Evolutionary conservation across 352 stramenopile species (phyloP), one percentile per base, ranked within the genome.

Genomic region (Globisporangium recalcitrans): DNA sequence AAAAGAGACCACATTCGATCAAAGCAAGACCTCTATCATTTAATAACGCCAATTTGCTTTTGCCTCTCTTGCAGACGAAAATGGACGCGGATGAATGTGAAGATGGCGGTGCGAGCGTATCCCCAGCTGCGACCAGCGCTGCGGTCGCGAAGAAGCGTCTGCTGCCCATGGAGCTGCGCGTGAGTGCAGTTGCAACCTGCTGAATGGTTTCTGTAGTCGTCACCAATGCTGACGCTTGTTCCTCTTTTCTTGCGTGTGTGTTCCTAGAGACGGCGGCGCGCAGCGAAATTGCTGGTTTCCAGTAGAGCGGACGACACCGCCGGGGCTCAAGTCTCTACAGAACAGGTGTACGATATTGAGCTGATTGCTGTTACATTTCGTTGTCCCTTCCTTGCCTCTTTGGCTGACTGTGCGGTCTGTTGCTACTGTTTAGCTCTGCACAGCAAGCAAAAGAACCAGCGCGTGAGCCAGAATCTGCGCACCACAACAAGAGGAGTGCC

Each of bases 141-240:
- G 49, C 48, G 26, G 59, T 54, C 49, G 69, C 57, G 32, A 87
- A 85, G 68, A 88, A 87, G 71, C 71, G 82, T 9, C 63, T 91
- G 22, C 67, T 91, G 44, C 82, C 82, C 1, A 91, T 80, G 75
- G 82, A 91, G 31, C 49, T 91, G 60, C 76, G 82, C 54, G 82
- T 91, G 29, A 48, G 82, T 77, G 5, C 1, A 49, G 24, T 54
- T 54, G 21, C n/a, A 4, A 60, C 53, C 4, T 38, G 32, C 14
- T 34, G 8, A 21, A 13, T 38, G 22, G 36, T 34, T 38, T 42
- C 16, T 57, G n/a, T n/a, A n/a, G n/a, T n/a, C 27, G 22, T 21
- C 51, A 24, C 2, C n/a, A 22, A 27, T 44, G 22, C 14, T 65
- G 51, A 63, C 27, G 46, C 24, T 51, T 48, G 51, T 31, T 46